These are phyloP conservation scores for Euphorbia tirucalli DNA, from an alignment of 345 rosid genomes.

Conservation along the genomic window DNA sequence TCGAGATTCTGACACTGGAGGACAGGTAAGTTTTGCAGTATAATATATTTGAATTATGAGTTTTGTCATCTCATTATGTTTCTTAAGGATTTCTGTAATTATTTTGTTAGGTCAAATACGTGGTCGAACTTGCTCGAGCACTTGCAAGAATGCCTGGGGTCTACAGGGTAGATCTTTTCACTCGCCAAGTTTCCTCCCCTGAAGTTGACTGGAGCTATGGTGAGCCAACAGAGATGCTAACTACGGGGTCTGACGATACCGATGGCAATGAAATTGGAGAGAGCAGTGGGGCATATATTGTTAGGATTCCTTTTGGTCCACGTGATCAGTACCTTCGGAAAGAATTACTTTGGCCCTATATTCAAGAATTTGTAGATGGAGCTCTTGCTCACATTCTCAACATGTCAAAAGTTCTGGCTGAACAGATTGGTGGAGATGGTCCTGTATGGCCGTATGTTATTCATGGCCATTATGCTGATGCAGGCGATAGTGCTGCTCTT, in stretches of 20 bases:
- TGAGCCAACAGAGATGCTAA: conserved; percentile 95
- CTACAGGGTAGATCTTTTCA: conserved; percentile 90
- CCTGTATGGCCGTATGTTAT: conserved; percentile 97
- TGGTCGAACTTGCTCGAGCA: conserved; percentile 91
- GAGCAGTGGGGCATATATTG: conserved; percentile 91
- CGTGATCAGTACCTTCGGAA: conserved; percentile 74
- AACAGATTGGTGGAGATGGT: conserved; percentile 77
- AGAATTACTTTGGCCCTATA: conserved; percentile 82
- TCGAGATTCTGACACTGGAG: conserved; percentile 96
- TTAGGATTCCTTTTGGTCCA: conserved; percentile 94
- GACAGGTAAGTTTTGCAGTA: conserved; percentile 57
- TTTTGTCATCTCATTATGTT: conserved; percentile 3
- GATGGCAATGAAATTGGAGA: conserved; percentile 71
- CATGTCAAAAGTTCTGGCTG: conserved; percentile 86
- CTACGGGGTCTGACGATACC: conserved; percentile 56
- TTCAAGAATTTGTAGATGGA: conserved; percentile 97
- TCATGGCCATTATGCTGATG: conserved; percentile 96
- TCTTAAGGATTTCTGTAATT: neutral
- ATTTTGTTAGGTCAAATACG: conserved; percentile 75
- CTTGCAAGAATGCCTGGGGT: conserved; percentile 97
- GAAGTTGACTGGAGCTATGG: conserved; percentile 99
- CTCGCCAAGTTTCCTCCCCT: conserved; percentile 77
- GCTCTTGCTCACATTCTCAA: conserved; percentile 84
- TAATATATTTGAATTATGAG: neutral
- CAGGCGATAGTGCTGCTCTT: conserved; percentile 89